Conservation (phyloP, 2,329 filamentous ascomycete species). For the Botrytis fragariae region DNA sequence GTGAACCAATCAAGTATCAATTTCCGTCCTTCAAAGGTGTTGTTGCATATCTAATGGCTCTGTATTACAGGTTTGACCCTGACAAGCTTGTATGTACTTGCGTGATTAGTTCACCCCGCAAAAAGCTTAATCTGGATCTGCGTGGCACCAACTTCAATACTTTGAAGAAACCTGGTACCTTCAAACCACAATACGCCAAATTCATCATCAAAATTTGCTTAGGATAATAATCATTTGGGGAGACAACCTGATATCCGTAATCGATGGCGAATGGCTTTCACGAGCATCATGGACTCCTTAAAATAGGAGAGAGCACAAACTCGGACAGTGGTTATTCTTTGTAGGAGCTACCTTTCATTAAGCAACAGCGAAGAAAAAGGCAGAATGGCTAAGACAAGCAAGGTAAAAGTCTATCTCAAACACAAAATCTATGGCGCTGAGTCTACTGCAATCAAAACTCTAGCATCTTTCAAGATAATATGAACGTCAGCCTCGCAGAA, state of each 20-base stretch:
- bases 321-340: no score
- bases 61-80: not conserved
- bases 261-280: not conserved
- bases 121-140: not conserved
- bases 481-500: not conserved
- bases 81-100: not conserved
- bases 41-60: not conserved
- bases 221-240: not conserved
- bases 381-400: not conserved
- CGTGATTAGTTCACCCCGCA: not conserved
- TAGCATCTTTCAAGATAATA: not conserved
- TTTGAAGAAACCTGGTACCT: accelerated
- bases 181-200: not conserved
- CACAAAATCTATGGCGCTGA: not conserved
- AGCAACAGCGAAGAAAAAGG: not conserved
- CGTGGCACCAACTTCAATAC: not conserved
- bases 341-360: not conserved
- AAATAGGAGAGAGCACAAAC: not conserved
- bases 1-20: not conserved
- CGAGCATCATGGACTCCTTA: not conserved
- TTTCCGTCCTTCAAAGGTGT: accelerated
- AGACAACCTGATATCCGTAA: not conserved
- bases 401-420: accelerated
- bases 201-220: accelerated
- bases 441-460: not conserved